Evolutionary conservation across 768 basidiomycete genomes (phyloP).

Genomic region (Pleurotus citrinopileatus): DNA sequence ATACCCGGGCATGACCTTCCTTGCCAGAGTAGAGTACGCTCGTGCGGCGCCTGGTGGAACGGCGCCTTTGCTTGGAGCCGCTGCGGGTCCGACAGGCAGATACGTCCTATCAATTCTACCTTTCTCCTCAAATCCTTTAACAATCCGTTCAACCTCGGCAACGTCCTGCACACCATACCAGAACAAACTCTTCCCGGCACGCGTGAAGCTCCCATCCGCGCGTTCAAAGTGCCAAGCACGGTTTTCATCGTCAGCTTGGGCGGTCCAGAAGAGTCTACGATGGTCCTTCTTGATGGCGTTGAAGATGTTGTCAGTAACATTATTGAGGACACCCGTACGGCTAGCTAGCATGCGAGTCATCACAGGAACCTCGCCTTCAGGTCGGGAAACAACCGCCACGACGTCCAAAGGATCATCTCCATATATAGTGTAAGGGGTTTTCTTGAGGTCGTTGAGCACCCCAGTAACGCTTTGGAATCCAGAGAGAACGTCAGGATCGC

Average conservation of each 20-base stretch:
- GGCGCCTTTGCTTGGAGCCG: constrained; percentile 48
- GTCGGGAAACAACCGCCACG: constrained; percentile 91
- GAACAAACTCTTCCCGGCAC: constrained; percentile 91
- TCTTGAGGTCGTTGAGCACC: constrained; percentile 77
- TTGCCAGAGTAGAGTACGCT: constrained; percentile 57
- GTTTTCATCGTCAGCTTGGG: constrained; percentile 93
- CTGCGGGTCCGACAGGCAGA: constrained; percentile 81
- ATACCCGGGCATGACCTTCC: constrained; percentile 39
- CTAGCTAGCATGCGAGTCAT: constrained; percentile 92
- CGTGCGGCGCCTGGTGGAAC: constrained; percentile 39
- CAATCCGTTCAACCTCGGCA: constrained; percentile 83
- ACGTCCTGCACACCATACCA: constrained; percentile 97
- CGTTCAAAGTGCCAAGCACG: constrained; percentile 98
- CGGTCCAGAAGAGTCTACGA: constrained; percentile 95
- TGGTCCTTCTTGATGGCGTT: constrained; percentile 95
- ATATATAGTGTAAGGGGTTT: constrained; percentile 88
- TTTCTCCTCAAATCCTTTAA: constrained; percentile 71
- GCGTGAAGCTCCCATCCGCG: constrained; percentile 95
- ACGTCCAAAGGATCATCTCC: constrained; percentile 98
- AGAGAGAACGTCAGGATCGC: constrained; percentile 86
- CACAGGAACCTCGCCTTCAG: constrained; percentile 83
- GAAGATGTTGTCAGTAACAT: constrained; percentile 96
- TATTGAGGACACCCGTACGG: constrained; percentile 87
- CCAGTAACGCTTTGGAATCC: constrained; percentile 86
- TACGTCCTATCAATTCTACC: constrained; percentile 86